Evolutionary conservation across 768 basidiomycete species (phyloP).

Genomic region (Russula lepida): DNA sequence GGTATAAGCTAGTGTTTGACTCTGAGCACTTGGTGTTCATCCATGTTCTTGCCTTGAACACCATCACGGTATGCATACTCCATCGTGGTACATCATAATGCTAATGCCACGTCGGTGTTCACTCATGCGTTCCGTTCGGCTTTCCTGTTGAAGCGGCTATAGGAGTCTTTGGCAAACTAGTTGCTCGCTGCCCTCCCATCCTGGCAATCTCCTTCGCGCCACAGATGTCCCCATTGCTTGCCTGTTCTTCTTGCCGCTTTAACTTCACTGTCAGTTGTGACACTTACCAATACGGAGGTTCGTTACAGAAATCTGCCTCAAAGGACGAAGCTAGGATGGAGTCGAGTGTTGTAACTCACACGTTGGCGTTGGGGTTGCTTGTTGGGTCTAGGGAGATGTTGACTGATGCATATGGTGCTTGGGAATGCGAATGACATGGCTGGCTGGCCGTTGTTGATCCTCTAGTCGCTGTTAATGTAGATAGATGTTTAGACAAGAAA

Average conservation of each 20-base stretch:
- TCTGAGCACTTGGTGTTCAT: neutral
- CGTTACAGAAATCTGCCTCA: neutral
- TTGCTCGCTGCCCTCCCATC: too few relatives aligned
- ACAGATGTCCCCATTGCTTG: neutral
- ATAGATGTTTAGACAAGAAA: constrained; percentile 9
- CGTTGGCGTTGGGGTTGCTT: neutral
- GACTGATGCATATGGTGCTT: neutral
- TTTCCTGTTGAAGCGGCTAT: neutral
- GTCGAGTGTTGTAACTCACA: neutral
- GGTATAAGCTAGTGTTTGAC: neutral
- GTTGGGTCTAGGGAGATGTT: neutral
- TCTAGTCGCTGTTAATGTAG: constrained; percentile 3
- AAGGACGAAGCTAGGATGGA: neutral
- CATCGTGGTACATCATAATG: neutral
- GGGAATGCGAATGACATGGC: neutral
- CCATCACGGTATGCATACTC: neutral
- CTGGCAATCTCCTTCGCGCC: neutral
- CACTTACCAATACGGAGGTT: neutral
- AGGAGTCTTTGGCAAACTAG: neutral
- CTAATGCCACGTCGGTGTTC: neutral
- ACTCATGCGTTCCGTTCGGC: neutral
- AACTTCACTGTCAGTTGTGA: neutral
- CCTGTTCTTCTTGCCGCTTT: too few relatives aligned
- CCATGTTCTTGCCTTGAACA: neutral
- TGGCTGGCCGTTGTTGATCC: neutral